Evolutionary conservation across 305 asterid genomes (phyloP).

Genomic region (Rubia balearica): DNA sequence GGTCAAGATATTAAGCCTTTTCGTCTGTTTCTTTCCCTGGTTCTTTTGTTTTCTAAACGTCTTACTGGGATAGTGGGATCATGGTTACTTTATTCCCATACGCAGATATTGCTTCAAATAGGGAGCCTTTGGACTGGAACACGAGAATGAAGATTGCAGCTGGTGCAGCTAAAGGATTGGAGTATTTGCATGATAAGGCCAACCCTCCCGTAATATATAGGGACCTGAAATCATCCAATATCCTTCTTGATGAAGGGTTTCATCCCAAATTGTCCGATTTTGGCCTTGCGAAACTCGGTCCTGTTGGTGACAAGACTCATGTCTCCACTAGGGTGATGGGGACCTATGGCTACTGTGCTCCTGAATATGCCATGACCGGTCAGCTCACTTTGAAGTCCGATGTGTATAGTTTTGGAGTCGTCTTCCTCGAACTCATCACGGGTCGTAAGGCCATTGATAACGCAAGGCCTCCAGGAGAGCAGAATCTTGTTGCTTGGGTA

Average conservation of each 20-base stretch:
- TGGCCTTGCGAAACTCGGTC: slow-evolving; percentile 95
- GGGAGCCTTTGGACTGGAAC: slow-evolving; percentile 92
- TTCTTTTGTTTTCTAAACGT: background rate
- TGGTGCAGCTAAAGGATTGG: slow-evolving; percentile 95
- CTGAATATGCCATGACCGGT: slow-evolving; percentile 98
- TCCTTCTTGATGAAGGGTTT: slow-evolving; percentile 77
- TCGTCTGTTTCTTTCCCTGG: too few species aligned
- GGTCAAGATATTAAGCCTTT: too few species aligned
- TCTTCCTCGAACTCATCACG: slow-evolving; percentile 86
- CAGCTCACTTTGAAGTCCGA: slow-evolving; percentile 92
- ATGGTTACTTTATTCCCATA: background rate
- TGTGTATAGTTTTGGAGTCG: slow-evolving; percentile 94
- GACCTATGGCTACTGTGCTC: slow-evolving; percentile 97
- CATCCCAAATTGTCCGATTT: slow-evolving; percentile 90
- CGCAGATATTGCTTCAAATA: slow-evolving; percentile 60
- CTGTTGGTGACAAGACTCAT: slow-evolving; percentile 93
- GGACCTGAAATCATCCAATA: slow-evolving; percentile 86
- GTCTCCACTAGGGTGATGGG: slow-evolving; percentile 99
- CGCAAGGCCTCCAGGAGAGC: slow-evolving; percentile 59
- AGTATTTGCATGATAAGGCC: slow-evolving; percentile 92
- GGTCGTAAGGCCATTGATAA: slow-evolving; percentile 95
- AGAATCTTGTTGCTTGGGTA: slow-evolving; percentile 97
- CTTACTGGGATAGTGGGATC: background rate
- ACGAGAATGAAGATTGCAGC: slow-evolving; percentile 95
- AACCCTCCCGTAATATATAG: slow-evolving; percentile 93